Conservation (phyloP, 2,329 filamentous ascomycete species). For the Claviceps fusiformis region DNA sequence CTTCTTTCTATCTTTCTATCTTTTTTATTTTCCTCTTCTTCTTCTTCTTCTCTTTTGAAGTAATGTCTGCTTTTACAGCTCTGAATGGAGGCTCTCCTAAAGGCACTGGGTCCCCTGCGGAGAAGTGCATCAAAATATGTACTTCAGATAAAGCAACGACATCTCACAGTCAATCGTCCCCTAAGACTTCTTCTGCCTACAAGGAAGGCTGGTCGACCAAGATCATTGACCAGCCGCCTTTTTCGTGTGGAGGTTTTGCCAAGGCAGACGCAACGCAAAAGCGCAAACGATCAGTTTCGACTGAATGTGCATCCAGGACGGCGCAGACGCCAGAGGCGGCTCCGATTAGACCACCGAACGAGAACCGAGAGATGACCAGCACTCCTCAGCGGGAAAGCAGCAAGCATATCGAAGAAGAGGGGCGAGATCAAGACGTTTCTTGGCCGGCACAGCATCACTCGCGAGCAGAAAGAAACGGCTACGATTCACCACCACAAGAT, state of each 20-base stretch:
- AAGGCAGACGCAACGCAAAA: conserved; percentile 41
- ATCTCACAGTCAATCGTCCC: conserved; percentile 14
- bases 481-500: conserved; percentile 32
- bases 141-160: conserved; percentile 20
- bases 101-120: conserved; percentile 21
- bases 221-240: conserved; percentile 27
- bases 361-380: conserved; percentile 28
- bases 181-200: conserved; percentile 14
- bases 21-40: too few species aligned
- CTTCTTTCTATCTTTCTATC: too few species aligned
- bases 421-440: conserved; percentile 30
- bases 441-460: conserved; percentile 35
- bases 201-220: conserved; percentile 29
- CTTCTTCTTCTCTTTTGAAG: too few species aligned
- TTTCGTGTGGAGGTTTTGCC: conserved; percentile 26
- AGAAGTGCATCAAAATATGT: conserved; percentile 17
- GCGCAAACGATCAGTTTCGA: conserved; percentile 57
- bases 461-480: conserved; percentile 32
- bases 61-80: conserved; percentile 38
- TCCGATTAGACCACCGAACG: conserved; percentile 17
- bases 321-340: conserved; percentile 22
- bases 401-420: conserved; percentile 30
- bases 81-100: conserved; percentile 38
- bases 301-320: conserved; percentile 20
- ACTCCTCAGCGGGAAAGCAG: conserved; percentile 33